These are phyloP conservation scores for Hypericum perforatum DNA, from an alignment of 345 rosid species.

Conservation along the genomic window DNA sequence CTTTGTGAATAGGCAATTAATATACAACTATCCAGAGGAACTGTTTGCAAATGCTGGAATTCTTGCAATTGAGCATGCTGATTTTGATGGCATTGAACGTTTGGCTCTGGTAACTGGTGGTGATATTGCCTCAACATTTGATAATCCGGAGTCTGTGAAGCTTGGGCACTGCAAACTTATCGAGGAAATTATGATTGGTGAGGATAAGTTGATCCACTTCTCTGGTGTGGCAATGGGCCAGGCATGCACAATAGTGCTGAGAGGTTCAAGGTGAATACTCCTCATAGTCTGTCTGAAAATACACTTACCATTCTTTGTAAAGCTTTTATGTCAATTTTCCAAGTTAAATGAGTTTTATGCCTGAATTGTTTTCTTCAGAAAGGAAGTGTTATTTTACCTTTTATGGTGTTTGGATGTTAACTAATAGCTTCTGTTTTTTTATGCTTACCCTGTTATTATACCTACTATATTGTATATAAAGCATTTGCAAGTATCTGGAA, in stretches of 20 bases:
- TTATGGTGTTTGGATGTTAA: neutral
- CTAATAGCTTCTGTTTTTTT: neutral
- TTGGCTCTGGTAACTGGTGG: slow-evolving; percentile 93
- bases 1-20: slow-evolving; percentile 95
- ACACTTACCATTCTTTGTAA: neutral
- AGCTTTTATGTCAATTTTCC: neutral
- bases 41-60: slow-evolving; percentile 96
- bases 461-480: too few species aligned
- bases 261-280: slow-evolving; percentile 76
- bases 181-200: slow-evolving; percentile 99
- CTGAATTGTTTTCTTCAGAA: too few species aligned
- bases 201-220: slow-evolving; percentile 92
- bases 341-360: too few species aligned
- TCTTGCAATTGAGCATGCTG: slow-evolving; percentile 98
- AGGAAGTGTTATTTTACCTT: neutral
- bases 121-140: slow-evolving; percentile 94
- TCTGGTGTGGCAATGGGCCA: slow-evolving; percentile 96
- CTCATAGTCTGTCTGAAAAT: neutral
- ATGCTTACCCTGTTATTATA: too few species aligned
- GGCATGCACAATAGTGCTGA: slow-evolving; percentile 86
- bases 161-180: slow-evolving; percentile 92
- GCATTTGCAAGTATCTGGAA: too few species aligned
- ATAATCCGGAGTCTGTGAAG: slow-evolving; percentile 95
- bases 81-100: slow-evolving; percentile 97
- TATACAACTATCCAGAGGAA: slow-evolving; percentile 95